Percentiles rank a stretch among this genome's conserved stretches.
Evolutionary conservation across 495 filamentous ascomycete genomes (phyloP).

Genomic region (Paragyromitra xinjiangensis): DNA sequence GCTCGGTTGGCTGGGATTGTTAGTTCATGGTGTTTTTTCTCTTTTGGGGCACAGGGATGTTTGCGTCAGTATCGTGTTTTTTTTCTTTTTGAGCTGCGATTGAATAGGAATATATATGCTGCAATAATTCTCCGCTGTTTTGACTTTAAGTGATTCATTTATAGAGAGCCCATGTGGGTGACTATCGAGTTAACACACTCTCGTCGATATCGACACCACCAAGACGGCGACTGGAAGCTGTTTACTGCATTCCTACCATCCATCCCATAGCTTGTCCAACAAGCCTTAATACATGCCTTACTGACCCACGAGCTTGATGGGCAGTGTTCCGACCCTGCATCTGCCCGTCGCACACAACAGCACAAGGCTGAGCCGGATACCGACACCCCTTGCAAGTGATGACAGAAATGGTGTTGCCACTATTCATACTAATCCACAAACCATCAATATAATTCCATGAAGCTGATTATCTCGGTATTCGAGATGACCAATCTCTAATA

Average conservation of each 20-base stretch:
- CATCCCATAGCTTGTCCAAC: background rate
- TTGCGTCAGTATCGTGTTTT: background rate
- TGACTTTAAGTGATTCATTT: background rate
- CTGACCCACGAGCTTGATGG: too few species aligned
- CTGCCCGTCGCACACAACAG: background rate
- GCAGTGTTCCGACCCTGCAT: background rate
- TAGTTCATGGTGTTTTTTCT: slow-evolving; percentile 23
- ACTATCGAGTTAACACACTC: background rate
- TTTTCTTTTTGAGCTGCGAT: background rate
- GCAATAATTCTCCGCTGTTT: background rate
- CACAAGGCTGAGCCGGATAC: slow-evolving; percentile 5
- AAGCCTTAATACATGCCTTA: background rate
- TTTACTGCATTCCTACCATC: background rate
- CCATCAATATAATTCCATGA: background rate
- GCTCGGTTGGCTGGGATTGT: background rate
- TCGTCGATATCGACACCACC: background rate
- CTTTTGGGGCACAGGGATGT: slow-evolving; percentile 3
- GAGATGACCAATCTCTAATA: background rate
- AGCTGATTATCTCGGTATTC: background rate
- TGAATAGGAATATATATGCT: slow-evolving; percentile 15
- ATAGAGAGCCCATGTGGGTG: background rate
- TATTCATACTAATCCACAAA: background rate
- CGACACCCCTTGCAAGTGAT: slow-evolving; percentile 5
- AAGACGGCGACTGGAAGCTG: background rate
- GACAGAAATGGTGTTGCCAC: background rate